Evolutionary conservation across 345 rosid species (phyloP), one percentile per base, ranked within the genome.

Genomic region (Bruguiera gymnorhiza): DNA sequence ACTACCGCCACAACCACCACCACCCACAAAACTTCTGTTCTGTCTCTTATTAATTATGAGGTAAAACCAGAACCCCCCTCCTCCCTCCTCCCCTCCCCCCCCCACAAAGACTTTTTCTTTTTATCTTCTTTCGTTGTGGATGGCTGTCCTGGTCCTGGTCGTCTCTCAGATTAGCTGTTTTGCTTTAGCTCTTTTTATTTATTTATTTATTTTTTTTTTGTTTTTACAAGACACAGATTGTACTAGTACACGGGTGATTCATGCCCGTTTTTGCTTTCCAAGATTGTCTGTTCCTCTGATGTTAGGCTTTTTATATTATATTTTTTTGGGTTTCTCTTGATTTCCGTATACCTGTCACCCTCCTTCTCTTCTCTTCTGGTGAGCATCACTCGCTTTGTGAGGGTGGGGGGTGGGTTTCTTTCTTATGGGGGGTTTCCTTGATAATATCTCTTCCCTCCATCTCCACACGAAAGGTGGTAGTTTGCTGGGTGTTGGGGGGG

Each of bases 391-490:
- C 59, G 24, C 30, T 23, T 27, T 27, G 29, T 27, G 10, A 15
- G n/a, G 32, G 23, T 4, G 57, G 65, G 51, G 20, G 36, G 52
- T 58, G 65, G 70, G 60, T 21, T 71, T 73, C 67, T 37, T 19
- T 61, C 60, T 55, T 64, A 60, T 63, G 29, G 29, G 29, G 27
- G 36, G 29, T 2, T 54, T 7, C 37, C 37, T 34, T 34, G 8
- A 34, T 34, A 8, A 34, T 34, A 24, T 54, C 24, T 54, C 37
- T 62, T 75, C 53, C 32, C 62, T 66, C 61, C 72, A 57, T 70
- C 67, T 83, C 79, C 83, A 82, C 83, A 82, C 72, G 86, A 86
- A 87, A 86, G 91, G 91, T 86, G 94, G 94, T 84, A 82, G 89
- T 80, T 78, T 90, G 85, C 86, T 85, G 56, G 24, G 24, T 24